phyloP scores from a whole-genome alignment of 2,329 filamentous ascomycete species.

The Sporothrix schenckii region DNA sequence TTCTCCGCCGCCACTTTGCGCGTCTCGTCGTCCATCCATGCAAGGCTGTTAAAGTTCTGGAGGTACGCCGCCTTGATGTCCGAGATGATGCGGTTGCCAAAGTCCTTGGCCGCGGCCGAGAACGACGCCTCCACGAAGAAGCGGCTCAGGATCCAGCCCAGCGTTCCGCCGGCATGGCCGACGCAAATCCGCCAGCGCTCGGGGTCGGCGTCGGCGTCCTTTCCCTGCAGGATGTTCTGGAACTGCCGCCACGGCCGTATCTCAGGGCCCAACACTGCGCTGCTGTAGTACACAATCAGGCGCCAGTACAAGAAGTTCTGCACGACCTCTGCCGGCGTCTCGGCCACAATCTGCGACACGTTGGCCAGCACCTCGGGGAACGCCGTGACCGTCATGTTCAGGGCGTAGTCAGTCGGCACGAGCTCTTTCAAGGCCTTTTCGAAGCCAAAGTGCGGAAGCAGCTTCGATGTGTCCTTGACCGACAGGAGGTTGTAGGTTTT shows the following conservation, averaged over 20 bases:
- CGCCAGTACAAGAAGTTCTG: slow-evolving; percentile 69
- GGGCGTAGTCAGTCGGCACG: slow-evolving; percentile 54
- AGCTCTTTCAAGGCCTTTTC: slow-evolving; percentile 56
- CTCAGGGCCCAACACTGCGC: slow-evolving; percentile 60
- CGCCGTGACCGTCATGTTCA: slow-evolving; percentile 59
- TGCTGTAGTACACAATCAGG: slow-evolving; percentile 56
- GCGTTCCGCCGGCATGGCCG: slow-evolving; percentile 46
- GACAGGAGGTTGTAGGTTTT: slow-evolving; percentile 68
- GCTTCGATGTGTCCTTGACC: slow-evolving; percentile 56
- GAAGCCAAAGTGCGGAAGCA: slow-evolving; percentile 61
- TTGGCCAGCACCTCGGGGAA: slow-evolving; percentile 64
- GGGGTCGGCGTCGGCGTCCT: slow-evolving; percentile 62
- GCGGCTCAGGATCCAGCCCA: slow-evolving; percentile 70
- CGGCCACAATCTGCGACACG: slow-evolving; percentile 58
- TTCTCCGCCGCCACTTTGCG: slow-evolving; percentile 65
- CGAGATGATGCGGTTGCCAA: slow-evolving; percentile 69
- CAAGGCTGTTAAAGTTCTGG: slow-evolving; percentile 58
- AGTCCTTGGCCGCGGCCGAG: slow-evolving; percentile 64
- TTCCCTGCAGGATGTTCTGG: slow-evolving; percentile 60
- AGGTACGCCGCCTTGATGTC: slow-evolving; percentile 70
- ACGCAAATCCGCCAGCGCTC: slow-evolving; percentile 71
- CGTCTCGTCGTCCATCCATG: slow-evolving; percentile 68
- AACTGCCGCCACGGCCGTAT: slow-evolving; percentile 64
- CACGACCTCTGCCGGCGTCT: slow-evolving; percentile 58
- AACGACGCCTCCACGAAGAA: slow-evolving; percentile 73